Base-by-base conservation (phyloP, 495 filamentous ascomycete species). In the Parmelia sp. region DNA sequence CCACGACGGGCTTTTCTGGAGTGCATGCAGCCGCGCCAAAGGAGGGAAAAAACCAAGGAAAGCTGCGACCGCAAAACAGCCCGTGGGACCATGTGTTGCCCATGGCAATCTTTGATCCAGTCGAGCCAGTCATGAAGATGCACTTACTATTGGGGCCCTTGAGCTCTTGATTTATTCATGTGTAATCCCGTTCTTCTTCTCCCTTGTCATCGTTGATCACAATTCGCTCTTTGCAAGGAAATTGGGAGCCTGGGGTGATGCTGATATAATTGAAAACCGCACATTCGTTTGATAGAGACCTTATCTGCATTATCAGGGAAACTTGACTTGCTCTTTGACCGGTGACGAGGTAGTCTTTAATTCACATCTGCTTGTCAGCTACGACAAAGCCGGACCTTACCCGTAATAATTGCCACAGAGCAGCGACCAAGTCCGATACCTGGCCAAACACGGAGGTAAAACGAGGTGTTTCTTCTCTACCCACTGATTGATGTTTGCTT, bases 271-370 rank as follows among this genome's bases (percentile, higher is more conserved):
- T 21, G 51, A 55, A 7, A 31, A 33, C 0, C 51, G 17, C 10
- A 55, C 51, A 55, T 17, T 55, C 51, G 27, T 55, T 55, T 55
- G 29, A 55, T 31, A 33, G 51, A 55, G 51, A 33, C 29, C 8
- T n/a, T 7, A 33, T 17, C 29, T 55, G 15, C 19, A 33, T 33
- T n/a, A 29, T 33, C 19, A 21, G 17, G 10, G 11, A 10, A 55
- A 9, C 27, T 31, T 55, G 51, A 33, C 11, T 27, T 17, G 47
- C 47, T 6, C 3, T 27, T 51, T 49, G 10, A 4, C 0, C 1
- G 9, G 9, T 17, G 25, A 55, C 51, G 51, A 21, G 27, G 29
- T 35, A 23, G 17, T 33, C 19, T 55, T 12, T 33, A 55, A 33
- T 33, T 55, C 29, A 55, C 17, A 33, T 55, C 51, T 17, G 23